A percentile compares a stretch with the other conserved stretches of the same genome.
phyloP scores from a whole-genome alignment of 371 early-diverging fungal genomes.

The Mortierella sp. region DNA sequence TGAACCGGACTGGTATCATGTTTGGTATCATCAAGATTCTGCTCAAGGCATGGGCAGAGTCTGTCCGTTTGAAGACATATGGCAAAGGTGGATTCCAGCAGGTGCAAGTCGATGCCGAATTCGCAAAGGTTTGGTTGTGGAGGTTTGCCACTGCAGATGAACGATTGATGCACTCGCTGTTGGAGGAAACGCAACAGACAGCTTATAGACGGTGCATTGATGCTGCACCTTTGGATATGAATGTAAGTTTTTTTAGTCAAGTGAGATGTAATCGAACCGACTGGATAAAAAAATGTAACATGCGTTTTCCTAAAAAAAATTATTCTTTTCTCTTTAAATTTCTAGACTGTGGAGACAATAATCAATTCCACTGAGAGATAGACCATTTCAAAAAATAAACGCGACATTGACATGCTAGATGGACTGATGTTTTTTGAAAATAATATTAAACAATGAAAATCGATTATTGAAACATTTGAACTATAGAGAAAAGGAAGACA shows the following conservation, averaged over 20 bases:
- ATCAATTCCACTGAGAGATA: constrained; percentile 38
- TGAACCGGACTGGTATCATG: constrained; percentile 64
- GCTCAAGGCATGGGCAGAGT: constrained; percentile 73
- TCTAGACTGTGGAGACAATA: constrained; percentile 30
- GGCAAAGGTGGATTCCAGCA: constrained; percentile 65
- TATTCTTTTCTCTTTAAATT: neutral
- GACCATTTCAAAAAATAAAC: neutral
- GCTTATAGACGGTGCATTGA: constrained; percentile 63
- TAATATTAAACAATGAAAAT: too few species aligned
- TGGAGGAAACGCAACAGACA: constrained; percentile 71
- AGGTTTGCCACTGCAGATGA: constrained; percentile 43
- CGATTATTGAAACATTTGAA: neutral
- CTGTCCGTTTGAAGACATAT: constrained; percentile 63
- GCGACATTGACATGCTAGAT: neutral
- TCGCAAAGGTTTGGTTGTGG: constrained; percentile 63
- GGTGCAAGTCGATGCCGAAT: constrained; percentile 72
- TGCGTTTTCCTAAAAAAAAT: neutral
- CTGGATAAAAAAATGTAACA: too few species aligned
- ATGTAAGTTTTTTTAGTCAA: constrained; percentile 35
- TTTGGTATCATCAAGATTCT: constrained; percentile 67
- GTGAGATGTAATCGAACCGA: too few species aligned
- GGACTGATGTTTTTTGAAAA: neutral
- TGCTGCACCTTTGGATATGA: constrained; percentile 49
- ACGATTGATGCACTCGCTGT: constrained; percentile 62
- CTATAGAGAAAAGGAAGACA: neutral